A percentile compares a stretch with the other conserved stretches of the same genome.
Evolutionary conservation across 2,329 filamentous ascomycete species (phyloP).

Genomic region (Claviceps spartinae): DNA sequence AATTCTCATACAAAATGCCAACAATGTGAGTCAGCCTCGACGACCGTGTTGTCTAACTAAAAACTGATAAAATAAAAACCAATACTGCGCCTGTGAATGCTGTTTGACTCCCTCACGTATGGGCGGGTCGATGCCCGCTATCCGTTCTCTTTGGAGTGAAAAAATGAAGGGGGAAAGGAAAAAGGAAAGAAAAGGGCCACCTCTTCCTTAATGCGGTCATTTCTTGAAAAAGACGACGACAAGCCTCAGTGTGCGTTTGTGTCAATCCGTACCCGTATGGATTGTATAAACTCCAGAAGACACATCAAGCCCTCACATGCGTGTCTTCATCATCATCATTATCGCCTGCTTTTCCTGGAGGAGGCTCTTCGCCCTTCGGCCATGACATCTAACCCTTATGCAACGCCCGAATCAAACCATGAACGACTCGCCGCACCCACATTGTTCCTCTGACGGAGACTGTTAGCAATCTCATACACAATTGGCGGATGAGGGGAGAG

Average conservation of each 20-base stretch:
- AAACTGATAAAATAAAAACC: too few species aligned
- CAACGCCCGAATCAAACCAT: slow-evolving; percentile 45
- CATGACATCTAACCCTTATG: neutral
- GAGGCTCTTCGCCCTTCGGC: neutral
- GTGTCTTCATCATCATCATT: neutral
- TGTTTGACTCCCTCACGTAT: neutral
- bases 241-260: neutral
- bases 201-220: neutral
- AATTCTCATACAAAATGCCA: too few species aligned
- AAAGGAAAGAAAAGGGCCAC: neutral
- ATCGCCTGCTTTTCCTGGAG: neutral
- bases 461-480: slow-evolving; percentile 9
- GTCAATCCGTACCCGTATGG: neutral
- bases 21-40: too few species aligned
- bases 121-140: neutral
- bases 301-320: neutral
- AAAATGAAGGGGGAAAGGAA: neutral
- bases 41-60: too few species aligned
- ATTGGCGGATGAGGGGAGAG: slow-evolving; percentile 13
- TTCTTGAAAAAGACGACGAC: neutral
- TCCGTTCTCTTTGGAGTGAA: neutral
- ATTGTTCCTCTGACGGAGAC: slow-evolving; percentile 65
- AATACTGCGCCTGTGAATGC: slow-evolving; percentile 2
- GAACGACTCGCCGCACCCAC: slow-evolving; percentile 92
- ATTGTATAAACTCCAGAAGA: neutral